phyloP scores from a whole-genome alignment of 2,329 filamentous ascomycete species.

The Fusarium robinianum region DNA sequence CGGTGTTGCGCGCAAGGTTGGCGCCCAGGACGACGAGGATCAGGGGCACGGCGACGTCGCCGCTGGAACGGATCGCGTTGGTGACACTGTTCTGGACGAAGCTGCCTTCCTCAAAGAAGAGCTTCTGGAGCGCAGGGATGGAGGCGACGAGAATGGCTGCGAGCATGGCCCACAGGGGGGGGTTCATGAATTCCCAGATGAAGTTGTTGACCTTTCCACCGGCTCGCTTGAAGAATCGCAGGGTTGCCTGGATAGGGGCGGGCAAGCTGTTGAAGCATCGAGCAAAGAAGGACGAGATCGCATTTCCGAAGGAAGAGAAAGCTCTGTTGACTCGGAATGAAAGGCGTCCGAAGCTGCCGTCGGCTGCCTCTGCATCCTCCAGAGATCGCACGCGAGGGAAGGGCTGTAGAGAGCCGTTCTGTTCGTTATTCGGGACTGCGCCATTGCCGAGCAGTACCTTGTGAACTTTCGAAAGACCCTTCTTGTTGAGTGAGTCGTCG shows the following conservation, averaged over 20 bases:
- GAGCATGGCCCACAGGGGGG: conserved; percentile 96
- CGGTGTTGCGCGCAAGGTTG: conserved; percentile 90
- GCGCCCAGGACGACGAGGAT: conserved; percentile 95
- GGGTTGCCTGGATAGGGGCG: conserved; percentile 43
- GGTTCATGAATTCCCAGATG: conserved; percentile 95
- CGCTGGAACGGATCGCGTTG: conserved; percentile 81
- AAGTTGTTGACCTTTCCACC: conserved; percentile 61
- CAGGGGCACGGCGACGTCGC: conserved; percentile 88
- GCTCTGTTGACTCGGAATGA: conserved; percentile 41
- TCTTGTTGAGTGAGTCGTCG: conserved; percentile 46
- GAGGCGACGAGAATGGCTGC: conserved; percentile 89
- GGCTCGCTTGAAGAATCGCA: conserved; percentile 40
- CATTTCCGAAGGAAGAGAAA: conserved; percentile 28
- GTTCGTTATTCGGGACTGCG: conserved; percentile 37
- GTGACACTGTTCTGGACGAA: conserved; percentile 94
- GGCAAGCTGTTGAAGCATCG: conserved; percentile 49
- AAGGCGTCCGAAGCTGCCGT: conserved; percentile 46
- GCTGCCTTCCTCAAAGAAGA: conserved; percentile 88
- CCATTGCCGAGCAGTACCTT: conserved; percentile 34
- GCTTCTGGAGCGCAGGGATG: conserved; percentile 75
- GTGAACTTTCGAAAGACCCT: conserved; percentile 33
- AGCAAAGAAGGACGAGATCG: conserved; percentile 30
- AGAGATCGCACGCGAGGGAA: conserved; percentile 61
- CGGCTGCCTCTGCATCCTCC: conserved; percentile 46
- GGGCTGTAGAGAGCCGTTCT: conserved; percentile 60